phyloP scores from a whole-genome alignment of 768 basidiomycete genomes.

The Dacryopinax primogenitus region DNA sequence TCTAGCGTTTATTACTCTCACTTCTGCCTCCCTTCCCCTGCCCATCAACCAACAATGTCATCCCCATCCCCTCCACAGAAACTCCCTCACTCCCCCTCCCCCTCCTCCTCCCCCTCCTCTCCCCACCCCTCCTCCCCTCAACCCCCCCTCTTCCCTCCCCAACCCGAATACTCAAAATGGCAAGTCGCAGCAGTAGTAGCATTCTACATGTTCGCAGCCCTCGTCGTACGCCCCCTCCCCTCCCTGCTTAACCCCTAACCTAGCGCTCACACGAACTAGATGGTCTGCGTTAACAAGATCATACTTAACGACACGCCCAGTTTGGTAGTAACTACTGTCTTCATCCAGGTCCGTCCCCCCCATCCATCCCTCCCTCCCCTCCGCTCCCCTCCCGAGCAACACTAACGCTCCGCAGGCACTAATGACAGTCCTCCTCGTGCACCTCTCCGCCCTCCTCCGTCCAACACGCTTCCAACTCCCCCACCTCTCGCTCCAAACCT shows the following conservation, averaged over 20 bases:
- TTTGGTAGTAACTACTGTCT: background rate
- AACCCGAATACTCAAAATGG: background rate
- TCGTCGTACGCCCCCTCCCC: background rate
- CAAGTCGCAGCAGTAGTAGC: background rate
- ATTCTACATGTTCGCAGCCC: background rate
- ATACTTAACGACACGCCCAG: background rate
- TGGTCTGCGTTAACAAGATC: constrained; percentile 1
- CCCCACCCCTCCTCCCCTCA: background rate
- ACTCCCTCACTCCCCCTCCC: background rate
- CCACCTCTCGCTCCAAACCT: background rate
- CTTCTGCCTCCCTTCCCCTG: background rate
- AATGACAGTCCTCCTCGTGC: background rate
- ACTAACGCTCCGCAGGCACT: background rate
- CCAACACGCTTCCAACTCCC: background rate
- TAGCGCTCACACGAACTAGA: background rate
- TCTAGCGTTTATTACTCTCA: constrained; percentile 8
- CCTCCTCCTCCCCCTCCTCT: background rate
- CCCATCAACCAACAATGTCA: too few relatives aligned
- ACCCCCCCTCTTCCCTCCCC: background rate
- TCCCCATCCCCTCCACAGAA: background rate
- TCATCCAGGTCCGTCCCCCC: background rate
- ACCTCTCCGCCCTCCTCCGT: background rate
- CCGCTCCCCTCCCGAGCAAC: too few relatives aligned
- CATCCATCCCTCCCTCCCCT: background rate
- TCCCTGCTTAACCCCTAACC: background rate